Evolutionary conservation across 176 grass and related monocot species (phyloP), one percentile per base, ranked within the genome.

Genomic region (Carex scoparia): DNA sequence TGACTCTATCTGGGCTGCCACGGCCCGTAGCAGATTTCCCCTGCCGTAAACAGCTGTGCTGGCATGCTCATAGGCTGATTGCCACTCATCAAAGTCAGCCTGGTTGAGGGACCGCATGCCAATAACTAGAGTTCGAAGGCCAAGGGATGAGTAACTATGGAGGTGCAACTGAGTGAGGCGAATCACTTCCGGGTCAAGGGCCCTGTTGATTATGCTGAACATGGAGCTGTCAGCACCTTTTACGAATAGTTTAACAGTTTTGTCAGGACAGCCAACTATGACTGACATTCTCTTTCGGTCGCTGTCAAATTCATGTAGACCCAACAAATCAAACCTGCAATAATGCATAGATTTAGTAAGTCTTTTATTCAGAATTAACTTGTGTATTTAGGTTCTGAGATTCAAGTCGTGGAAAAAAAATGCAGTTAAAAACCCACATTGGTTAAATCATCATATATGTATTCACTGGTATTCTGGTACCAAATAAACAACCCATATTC

Each of bases 271-370:
- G 66, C 87, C 71, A 31, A 97, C 86, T 79, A 97, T 92, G 71
- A 92, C 92, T 59, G 94, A 94, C 94, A 97, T 97, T 69, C 92
- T 90, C 86, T 97, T 97, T 67, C 94, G 92, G 67, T 94, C 94
- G 88, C 94, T 94, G 75, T 97, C 94, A 86, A 97, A 97, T 61
- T 94, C 94, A 87, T 97, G 94, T 71, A 94, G 87, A 65, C 92
- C 94, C 87, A 97, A 87, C 76, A 97, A 80, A 84, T 91, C 86
- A 85, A 88, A 97, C 85, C 94, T 97, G 87, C 56, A 85, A 56
- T 65, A 13, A 79, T n/a, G 30, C 51, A n/a, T 32, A 18, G 5
- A 79, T 18, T 79, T 18, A 33, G 23, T 79, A 58, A 79, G 35
- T 79, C 28, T 15, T 77, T 56, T 57, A 6, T 32, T 58, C 28